Evolutionary conservation across 495 filamentous ascomycete species (phyloP), one percentile per base, ranked within the genome.

Genomic region (Tuber brumale): DNA sequence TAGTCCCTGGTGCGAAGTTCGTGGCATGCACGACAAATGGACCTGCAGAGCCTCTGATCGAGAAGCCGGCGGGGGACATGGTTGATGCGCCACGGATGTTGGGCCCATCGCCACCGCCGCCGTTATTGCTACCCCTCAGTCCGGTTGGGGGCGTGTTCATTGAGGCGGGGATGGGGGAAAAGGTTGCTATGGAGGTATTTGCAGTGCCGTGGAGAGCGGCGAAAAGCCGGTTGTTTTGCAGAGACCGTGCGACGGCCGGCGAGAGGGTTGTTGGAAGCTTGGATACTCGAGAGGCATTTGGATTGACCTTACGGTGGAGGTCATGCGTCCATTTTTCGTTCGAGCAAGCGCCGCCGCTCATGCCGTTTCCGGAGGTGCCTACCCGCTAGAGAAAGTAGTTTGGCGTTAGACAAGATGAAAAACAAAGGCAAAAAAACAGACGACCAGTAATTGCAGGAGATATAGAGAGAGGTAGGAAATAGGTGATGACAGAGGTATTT

Each of bases 1-100:
- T 97, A 5, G 95, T 99, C 51, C 95, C 95, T 5, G 90, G 90
- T 5, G 94, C 94, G 79, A 99, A 95, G 85, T 98, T 98, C 83
- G 90, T 89, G 1, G 91, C 94, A 72, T 94, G 86, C 19, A 98
- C 92, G n/a, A 91, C 88, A 80, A 90, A 95, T 0, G 94, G 93
- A 0, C 92, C 92, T 3, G 93, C 93, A 7, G 89, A 85, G 35
- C 95, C 95, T 77, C 91, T 88, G 79, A 97, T 97, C 35, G 86
- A 89, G 61, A 99, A 87, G 9, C 91, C 92, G 81, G 10, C 80
- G 80, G 35, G 80, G 77, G 42, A 76, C 76, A 48, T 82, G 78
- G 85, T 82, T 9, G 83, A 82, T 23, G 81, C 81, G 41, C 80
- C 82, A 41, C 80, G 81, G 75, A 83, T 81, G 48, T 79, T 81